These are phyloP conservation scores for Hirsutella minnesotensis DNA, from an alignment of 2,329 filamentous ascomycete species.

Conservation along the genomic window DNA sequence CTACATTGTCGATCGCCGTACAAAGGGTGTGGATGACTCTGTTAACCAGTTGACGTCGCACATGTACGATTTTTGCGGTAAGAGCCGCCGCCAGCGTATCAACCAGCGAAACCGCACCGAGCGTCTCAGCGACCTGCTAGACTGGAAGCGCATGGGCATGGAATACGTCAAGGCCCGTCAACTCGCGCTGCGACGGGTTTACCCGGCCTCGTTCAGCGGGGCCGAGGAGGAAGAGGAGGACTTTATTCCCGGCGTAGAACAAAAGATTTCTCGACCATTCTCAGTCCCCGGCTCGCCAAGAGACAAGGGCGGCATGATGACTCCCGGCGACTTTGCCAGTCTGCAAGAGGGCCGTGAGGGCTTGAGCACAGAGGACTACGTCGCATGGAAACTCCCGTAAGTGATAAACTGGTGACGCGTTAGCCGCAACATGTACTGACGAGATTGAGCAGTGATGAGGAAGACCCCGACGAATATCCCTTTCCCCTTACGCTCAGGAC, in stretches of 20 bases:
- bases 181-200: slow-evolving; percentile 80
- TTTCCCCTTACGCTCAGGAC: slow-evolving; percentile 47
- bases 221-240: slow-evolving; percentile 77
- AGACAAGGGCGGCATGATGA: slow-evolving; percentile 95
- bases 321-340: slow-evolving; percentile 92
- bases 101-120: slow-evolving; percentile 98
- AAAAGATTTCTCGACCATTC: slow-evolving; percentile 90
- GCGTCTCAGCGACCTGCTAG: slow-evolving; percentile 82
- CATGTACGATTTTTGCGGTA: slow-evolving; percentile 89
- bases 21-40: slow-evolving; percentile 92
- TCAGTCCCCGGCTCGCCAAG: slow-evolving; percentile 89
- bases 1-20: slow-evolving; percentile 93
- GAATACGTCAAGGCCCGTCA: slow-evolving; percentile 98
- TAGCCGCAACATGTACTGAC: background rate
- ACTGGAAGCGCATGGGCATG: slow-evolving; percentile 99
- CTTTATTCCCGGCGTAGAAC: slow-evolving; percentile 83
- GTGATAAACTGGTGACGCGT: slow-evolving; percentile 26
- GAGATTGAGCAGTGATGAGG: slow-evolving; percentile 57
- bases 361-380: slow-evolving; percentile 90
- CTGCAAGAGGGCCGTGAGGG: slow-evolving; percentile 91
- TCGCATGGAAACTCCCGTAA: slow-evolving; percentile 96
- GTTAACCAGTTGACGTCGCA: slow-evolving; percentile 80
- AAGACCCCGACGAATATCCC: slow-evolving; percentile 67
- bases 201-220: slow-evolving; percentile 72
- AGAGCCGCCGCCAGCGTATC: slow-evolving; percentile 92